Conservation (phyloP, 2,329 filamentous ascomycete species). For the Pseudogymnoascus sp. region DNA sequence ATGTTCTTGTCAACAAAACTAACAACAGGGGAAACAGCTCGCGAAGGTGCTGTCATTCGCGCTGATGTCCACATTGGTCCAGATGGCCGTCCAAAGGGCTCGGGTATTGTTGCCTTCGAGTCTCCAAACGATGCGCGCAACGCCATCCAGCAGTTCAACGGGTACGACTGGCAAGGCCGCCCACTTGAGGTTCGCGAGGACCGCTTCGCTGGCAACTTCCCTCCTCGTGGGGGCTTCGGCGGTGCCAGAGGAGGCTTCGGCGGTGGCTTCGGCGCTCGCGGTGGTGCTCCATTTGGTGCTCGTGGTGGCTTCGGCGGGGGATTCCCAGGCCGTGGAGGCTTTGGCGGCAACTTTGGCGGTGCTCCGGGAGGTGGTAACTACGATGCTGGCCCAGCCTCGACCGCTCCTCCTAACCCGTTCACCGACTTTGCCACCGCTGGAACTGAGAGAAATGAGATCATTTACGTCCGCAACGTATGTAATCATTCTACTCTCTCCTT, state of each 20-base stretch:
- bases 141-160: conserved; percentile 95
- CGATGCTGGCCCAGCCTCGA: conserved; percentile 35
- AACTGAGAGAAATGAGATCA: conserved; percentile 72
- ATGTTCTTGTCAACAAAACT: conserved; percentile 15
- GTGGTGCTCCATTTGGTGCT: conserved; percentile 51
- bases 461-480: conserved; percentile 96
- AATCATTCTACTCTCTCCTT: background rate
- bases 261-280: conserved; percentile 49
- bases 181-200: conserved; percentile 92
- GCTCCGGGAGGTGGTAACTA: conserved; percentile 23
- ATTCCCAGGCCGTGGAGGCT: conserved; percentile 37
- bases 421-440: conserved; percentile 87
- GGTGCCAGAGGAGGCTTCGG: conserved; percentile 37
- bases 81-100: conserved; percentile 90
- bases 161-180: conserved; percentile 96
- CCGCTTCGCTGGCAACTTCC: conserved; percentile 66
- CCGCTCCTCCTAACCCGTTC: conserved; percentile 74
- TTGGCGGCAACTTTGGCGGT: conserved; percentile 39
- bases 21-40: conserved; percentile 34
- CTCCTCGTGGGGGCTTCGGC: conserved; percentile 38
- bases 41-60: conserved; percentile 75
- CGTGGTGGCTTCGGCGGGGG: conserved; percentile 54
- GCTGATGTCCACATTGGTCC: conserved; percentile 91
- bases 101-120: conserved; percentile 95
- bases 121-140: conserved; percentile 89